Base-by-base conservation (phyloP, 2,329 filamentous ascomycete genomes). In the Pseudogymnoascus sp. region DNA sequence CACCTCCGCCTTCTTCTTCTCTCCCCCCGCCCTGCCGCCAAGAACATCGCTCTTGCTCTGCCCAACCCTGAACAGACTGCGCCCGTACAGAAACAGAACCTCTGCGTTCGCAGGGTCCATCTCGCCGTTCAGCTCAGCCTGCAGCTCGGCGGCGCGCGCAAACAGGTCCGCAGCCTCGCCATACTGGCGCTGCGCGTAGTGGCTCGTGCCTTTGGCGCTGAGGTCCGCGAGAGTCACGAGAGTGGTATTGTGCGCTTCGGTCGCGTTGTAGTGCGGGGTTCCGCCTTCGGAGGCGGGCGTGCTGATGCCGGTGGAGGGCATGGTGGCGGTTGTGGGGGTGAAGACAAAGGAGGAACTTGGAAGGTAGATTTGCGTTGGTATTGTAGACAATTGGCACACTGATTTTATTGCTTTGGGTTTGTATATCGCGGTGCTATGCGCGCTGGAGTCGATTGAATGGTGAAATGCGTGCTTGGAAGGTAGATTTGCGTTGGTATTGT, bases 21-120 rank as follows among this genome's bases (percentile, higher is more conserved):
- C 75, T 70, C 81, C 76, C 71, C 83, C 73, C 18, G 92, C 88
- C 70, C 88, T 89, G 35, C 89, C 90, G 62, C 94, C 94, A 36
- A 99, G 80, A 22, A 99, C 92, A 71, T 97, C 92, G 71, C 91
- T 97, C 75, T 96, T 96, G 73, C 85, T 87, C 73, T 97, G 89
- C 30, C 92, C 94, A 63, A 97, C 89, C 73, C 92, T 92, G 80
- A 96, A 97, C 18, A 99, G 78, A 61, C 91, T 91, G 71, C 93
- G 90, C 12, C 94, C 94, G 75, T 99, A 99, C 65, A 91, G 84
- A 74, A 96, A 99, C 18, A 97, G 84, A 53, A 99, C 84, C 72
- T 97, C 93, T 58, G 92, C 93, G 69, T 99, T 99, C 62, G 91
- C 87, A 3, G 90, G 85, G 14, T 86, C 86, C 81, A 95, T 89